Evolutionary conservation across 495 filamentous ascomycete genomes (phyloP).

Genomic region (Neurospora intermedia): DNA sequence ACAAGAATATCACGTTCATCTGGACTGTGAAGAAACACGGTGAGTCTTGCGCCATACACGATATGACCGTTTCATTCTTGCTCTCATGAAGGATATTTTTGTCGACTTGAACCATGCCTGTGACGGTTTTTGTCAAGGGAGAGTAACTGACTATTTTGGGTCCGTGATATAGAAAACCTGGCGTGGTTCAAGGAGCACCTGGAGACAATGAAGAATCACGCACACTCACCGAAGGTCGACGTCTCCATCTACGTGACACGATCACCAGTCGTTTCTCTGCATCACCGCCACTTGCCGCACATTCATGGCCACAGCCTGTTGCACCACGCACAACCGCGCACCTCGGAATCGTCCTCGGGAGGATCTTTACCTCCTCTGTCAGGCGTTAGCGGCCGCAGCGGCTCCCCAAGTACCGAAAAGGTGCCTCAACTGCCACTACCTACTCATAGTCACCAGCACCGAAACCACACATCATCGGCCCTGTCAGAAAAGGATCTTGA

Average conservation of each 20-base stretch:
- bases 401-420: slow-evolving; percentile 14
- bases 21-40: slow-evolving; percentile 42
- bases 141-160: not conserved
- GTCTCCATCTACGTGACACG: slow-evolving; percentile 40
- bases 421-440: slow-evolving; percentile 3
- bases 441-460: not conserved
- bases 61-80: not conserved
- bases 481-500: slow-evolving; percentile 9
- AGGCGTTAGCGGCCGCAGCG: slow-evolving; percentile 1
- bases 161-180: slow-evolving; percentile 19
- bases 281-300: not conserved
- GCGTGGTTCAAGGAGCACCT: slow-evolving; percentile 44
- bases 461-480: not conserved
- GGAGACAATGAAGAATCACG: slow-evolving; percentile 27
- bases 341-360: slow-evolving; percentile 11
- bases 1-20: slow-evolving; percentile 43
- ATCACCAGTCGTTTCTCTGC: slow-evolving; percentile 4
- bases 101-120: not conserved
- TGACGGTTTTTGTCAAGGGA: not conserved
- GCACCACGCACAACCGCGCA: not conserved
- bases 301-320: not conserved
- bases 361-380: slow-evolving; percentile 10
- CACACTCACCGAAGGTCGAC: slow-evolving; percentile 33
- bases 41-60: slow-evolving; percentile 14
- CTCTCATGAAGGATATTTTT: not conserved